Conservation (phyloP, 2,329 filamentous ascomycete genomes). For the Coniochaeta sp. region DNA sequence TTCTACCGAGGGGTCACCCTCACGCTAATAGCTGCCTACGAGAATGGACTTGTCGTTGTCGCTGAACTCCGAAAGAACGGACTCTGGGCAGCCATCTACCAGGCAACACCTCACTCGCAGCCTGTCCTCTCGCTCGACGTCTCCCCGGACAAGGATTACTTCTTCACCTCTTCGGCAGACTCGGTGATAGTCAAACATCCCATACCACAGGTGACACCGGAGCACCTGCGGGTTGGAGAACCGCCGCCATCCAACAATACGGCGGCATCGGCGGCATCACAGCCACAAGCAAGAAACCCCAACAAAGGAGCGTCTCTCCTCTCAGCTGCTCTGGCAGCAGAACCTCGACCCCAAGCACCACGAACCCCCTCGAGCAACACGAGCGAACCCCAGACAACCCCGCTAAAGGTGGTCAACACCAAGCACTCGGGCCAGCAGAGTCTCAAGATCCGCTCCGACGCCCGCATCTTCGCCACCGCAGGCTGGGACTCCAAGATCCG, state of each 20-base stretch:
- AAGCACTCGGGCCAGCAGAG: conserved; percentile 88
- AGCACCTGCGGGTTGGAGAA: conserved; percentile 10
- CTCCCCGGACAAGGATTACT: conserved; percentile 43
- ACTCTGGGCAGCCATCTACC: conserved; percentile 51
- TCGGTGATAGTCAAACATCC: conserved; percentile 71
- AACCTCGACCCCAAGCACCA: conserved; percentile 8
- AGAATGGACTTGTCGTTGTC: conserved; percentile 71
- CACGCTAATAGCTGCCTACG: conserved; percentile 70
- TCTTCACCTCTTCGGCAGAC: conserved; percentile 79
- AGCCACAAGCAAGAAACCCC: not conserved
- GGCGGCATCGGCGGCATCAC: too few relatives aligned
- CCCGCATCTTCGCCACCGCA: conserved; percentile 77
- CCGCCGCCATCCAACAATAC: conserved; percentile 1
- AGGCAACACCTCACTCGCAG: conserved; percentile 63
- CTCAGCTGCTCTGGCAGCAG: conserved; percentile 18
- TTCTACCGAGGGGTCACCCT: conserved; percentile 44
- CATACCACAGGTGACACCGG: conserved; percentile 33
- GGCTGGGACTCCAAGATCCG: conserved; percentile 84
- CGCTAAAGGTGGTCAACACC: conserved; percentile 62
- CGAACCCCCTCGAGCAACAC: conserved; percentile 8
- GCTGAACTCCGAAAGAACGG: conserved; percentile 42
- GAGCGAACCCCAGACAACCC: conserved; percentile 26
- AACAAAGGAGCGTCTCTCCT: conserved; percentile 18
- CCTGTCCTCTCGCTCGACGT: conserved; percentile 71
- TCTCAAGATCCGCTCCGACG: conserved; percentile 70